A percentile compares a stretch with the other conserved stretches of the same genome.
Evolutionary conservation across 257 asterid genomes (phyloP).

Genomic region (Gynochthodes officinalis): DNA sequence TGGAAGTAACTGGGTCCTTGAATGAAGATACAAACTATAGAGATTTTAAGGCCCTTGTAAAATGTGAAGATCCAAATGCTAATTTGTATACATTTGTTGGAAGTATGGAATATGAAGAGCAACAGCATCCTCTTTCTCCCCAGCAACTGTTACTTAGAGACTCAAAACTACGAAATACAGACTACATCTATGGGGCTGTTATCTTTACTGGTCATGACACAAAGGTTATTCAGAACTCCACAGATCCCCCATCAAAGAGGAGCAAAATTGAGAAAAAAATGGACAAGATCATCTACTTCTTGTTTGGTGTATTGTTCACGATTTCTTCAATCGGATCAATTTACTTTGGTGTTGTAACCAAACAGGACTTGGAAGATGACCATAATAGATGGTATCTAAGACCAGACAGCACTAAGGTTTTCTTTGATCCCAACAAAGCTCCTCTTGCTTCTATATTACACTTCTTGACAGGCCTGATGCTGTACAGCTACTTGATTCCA

Average conservation of each 20-base stretch:
- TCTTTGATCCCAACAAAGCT: conserved; percentile 71
- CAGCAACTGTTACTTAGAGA: conserved; percentile 79
- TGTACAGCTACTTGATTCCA: conserved; percentile 77
- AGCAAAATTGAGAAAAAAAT: conserved; percentile 84
- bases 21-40: conserved; percentile 41
- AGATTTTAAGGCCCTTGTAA: conserved; percentile 60
- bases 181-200: conserved; percentile 74
- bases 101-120: conserved; percentile 58
- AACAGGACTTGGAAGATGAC: conserved; percentile 50
- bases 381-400: conserved; percentile 71
- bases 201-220: conserved; percentile 91
- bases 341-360: conserved; percentile 68
- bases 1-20: conserved; percentile 59
- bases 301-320: conserved; percentile 62
- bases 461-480: conserved; percentile 69
- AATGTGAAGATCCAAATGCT: conserved; percentile 94
- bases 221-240: conserved; percentile 86
- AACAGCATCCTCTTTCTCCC: conserved; percentile 72
- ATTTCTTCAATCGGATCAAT: conserved; percentile 65
- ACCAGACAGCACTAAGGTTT: conserved; percentile 46
- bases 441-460: conserved; percentile 70
- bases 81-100: conserved; percentile 75
- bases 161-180: conserved; percentile 81
- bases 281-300: conserved; percentile 77
- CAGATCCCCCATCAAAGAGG: conserved; percentile 88